phyloP scores from a whole-genome alignment of 1,139 yeast species.

The Blastobotrys illinoisensis region DNA sequence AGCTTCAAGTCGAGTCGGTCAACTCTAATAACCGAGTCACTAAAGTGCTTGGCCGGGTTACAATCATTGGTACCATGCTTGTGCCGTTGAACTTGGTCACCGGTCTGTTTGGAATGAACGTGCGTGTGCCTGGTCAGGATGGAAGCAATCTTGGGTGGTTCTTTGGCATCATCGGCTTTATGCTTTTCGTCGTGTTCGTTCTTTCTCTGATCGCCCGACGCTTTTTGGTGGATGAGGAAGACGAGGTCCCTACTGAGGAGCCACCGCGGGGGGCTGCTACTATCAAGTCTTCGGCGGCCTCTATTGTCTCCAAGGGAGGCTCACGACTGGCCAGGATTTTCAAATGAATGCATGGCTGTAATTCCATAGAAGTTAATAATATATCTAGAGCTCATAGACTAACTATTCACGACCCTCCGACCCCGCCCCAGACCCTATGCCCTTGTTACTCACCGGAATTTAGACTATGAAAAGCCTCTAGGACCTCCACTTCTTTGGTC shows the following conservation, averaged over 20 bases:
- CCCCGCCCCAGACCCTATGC: too few relatives aligned
- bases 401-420: too few relatives aligned
- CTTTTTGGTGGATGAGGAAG: slow-evolving; percentile 15
- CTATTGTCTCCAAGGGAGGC: slow-evolving; percentile 15
- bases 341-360: neutral
- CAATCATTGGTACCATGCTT: slow-evolving; percentile 90
- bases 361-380: neutral
- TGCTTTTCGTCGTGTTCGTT: slow-evolving; percentile 20
- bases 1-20: slow-evolving; percentile 95
- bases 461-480: too few relatives aligned
- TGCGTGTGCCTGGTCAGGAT: slow-evolving; percentile 62
- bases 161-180: slow-evolving; percentile 54
- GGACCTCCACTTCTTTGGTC: too few relatives aligned
- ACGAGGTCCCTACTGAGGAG: slow-evolving; percentile 5
- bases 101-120: slow-evolving; percentile 99
- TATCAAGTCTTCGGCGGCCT: slow-evolving; percentile 17
- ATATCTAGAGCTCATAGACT: neutral
- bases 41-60: slow-evolving; percentile 89
- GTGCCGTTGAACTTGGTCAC: slow-evolving; percentile 91
- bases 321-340: neutral
- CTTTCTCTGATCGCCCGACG: slow-evolving; percentile 22
- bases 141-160: slow-evolving; percentile 50
- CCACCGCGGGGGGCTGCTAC: neutral
- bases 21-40: slow-evolving; percentile 95
- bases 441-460: too few relatives aligned